These are phyloP conservation scores for Boletus insuetus DNA, from an alignment of 768 basidiomycete species.

Conservation along the genomic window DNA sequence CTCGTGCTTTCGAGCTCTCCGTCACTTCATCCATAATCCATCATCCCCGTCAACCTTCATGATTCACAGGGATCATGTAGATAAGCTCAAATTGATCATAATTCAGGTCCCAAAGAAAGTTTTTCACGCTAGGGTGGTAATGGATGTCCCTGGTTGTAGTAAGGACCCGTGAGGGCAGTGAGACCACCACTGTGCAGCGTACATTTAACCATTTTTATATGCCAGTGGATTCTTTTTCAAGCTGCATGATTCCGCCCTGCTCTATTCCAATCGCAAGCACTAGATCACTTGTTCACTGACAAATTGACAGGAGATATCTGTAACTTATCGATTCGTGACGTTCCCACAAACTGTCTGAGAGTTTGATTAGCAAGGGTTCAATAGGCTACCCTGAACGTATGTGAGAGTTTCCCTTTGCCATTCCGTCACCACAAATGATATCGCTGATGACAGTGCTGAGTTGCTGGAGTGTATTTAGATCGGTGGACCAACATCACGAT, in stretches of 20 bases:
- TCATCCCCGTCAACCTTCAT: too few relatives aligned
- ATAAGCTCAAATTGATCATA: not conserved
- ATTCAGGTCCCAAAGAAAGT: not conserved
- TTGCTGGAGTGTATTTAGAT: not conserved
- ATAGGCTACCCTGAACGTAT: not conserved
- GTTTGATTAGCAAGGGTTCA: not conserved
- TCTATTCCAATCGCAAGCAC: too few relatives aligned
- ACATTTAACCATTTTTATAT: not conserved
- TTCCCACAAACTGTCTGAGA: not conserved
- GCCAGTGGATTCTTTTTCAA: not conserved
- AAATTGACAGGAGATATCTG: not conserved
- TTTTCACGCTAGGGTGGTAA: not conserved
- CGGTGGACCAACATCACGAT: not conserved
- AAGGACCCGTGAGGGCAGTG: not conserved
- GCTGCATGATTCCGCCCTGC: not conserved
- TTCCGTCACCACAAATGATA: not conserved
- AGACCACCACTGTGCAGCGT: not conserved
- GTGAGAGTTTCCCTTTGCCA: constrained; percentile 6
- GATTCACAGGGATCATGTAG: not conserved
- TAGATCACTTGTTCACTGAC: too few relatives aligned
- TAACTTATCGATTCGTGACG: not conserved
- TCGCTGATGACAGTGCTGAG: not conserved
- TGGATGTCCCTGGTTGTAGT: not conserved
- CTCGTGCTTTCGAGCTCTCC: not conserved
- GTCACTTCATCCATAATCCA: too few relatives aligned